Conservation (phyloP, 306 rosid species). For the Dalbergia cultrata region DNA sequence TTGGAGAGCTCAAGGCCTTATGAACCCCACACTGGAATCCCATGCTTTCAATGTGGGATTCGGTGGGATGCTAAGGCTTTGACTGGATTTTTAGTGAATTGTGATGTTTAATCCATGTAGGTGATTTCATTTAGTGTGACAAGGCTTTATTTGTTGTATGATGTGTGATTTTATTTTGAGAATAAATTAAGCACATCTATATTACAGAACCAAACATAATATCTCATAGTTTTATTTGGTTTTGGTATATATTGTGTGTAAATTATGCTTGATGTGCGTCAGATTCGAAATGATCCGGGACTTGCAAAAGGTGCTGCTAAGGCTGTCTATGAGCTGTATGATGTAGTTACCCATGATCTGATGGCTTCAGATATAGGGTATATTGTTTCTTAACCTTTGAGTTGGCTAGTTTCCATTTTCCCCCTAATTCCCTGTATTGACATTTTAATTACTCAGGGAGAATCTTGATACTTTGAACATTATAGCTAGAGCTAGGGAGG, state of each 20-base stretch:
- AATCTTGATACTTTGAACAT: conserved; percentile 92
- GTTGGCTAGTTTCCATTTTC: not conserved
- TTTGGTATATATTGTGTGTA: not conserved
- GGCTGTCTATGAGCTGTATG: conserved; percentile 78
- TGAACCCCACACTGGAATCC: too few relatives aligned
- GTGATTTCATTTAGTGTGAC: too few relatives aligned
- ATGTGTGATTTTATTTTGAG: not conserved
- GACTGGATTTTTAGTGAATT: not conserved
- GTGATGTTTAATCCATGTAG: not conserved
- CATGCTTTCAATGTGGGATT: not conserved
- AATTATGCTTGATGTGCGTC: conserved; percentile 42
- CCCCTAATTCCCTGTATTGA: not conserved
- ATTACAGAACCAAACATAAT: not conserved
- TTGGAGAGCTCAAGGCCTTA: too few relatives aligned
- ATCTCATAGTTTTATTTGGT: conserved; percentile 5
- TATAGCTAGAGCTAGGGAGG: conserved; percentile 88
- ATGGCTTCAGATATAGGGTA: conserved; percentile 87
- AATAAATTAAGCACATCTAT: not conserved
- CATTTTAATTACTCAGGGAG: conserved; percentile 68
- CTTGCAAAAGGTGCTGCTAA: conserved; percentile 89
- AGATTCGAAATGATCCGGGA: conserved; percentile 81
- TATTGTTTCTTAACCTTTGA: not conserved
- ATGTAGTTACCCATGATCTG: conserved; percentile 84
- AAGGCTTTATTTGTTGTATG: not conserved
- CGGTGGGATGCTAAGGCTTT: not conserved